Evolutionary conservation across 345 rosid species (phyloP), one percentile per base, ranked within the genome.

Genomic region (Lepidium africanum): DNA sequence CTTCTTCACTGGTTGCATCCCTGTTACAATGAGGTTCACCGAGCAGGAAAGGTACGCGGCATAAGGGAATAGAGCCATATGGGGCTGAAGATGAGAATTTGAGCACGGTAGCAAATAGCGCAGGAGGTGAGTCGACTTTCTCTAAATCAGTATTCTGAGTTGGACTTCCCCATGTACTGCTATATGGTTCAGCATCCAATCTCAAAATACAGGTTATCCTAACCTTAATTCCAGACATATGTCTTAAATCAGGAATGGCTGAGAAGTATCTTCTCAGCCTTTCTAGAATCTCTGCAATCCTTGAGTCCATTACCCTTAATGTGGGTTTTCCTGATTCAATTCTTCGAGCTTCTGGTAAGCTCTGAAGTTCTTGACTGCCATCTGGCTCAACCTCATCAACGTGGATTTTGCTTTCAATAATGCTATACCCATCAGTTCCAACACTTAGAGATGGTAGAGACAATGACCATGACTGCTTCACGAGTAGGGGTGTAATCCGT

Each of bases 401-500:
- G 30, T 48, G 77, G 21, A 75, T 72, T 67, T 84, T 85, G 70
- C 48, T 75, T 67, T 83, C 91, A 50, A 25, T 69, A 50, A 82
- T 53, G 76, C 85, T 77, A 78, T 79, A 80, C 27, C 71, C 82
- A 46, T 79, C 79, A 37, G 81, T 78, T 65, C 82, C 86, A 72
- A 76, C 74, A 65, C 78, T 83, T 71, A 73, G 52, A 53, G 82
- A 70, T 65, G 96, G 83, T 56, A 90, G 77, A 49, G 88, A 79
- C 81, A 93, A 80, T 7, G 89, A 87, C 98, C 98, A 93, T 30
- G 85, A 81, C 79, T 93, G 97, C 74, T 86, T 90, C 51, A 94
- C 95, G 36, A 90, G 89, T 35, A 83, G 76, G 17, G 91, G 80
- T 6, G 65, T 76, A 74, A 72, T 65, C 35, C 96, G 87, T 60